Conservation (phyloP, 176 grass and related monocot species). For the Chrysopogon serrulatus region DNA sequence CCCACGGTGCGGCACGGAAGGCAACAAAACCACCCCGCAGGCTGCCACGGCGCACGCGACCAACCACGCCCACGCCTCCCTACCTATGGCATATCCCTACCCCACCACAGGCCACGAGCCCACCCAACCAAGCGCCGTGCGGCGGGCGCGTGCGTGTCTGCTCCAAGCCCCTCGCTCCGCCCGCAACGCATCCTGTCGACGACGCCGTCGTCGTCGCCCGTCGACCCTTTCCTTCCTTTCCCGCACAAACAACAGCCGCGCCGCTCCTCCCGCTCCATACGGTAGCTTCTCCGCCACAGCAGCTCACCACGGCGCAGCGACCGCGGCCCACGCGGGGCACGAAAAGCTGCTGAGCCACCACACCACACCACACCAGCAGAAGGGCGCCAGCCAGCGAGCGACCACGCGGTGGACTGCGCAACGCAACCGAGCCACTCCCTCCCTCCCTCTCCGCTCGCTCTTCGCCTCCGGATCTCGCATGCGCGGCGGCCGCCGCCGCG, state of each 20-base stretch:
- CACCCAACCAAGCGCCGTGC: too few species aligned
- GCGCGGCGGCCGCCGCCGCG: constrained; percentile 20
- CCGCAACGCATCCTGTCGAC: constrained; percentile 4
- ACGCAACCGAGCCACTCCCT: neutral
- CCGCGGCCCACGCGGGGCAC: neutral
- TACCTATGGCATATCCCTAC: too few species aligned
- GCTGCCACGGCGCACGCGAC: neutral
- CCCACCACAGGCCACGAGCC: neutral
- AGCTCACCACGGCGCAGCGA: neutral
- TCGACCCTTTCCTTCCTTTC: neutral
- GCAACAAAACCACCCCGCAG: neutral
- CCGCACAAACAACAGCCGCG: neutral
- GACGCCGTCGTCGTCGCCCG: constrained; percentile 5
- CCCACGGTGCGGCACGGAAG: neutral
- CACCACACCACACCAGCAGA: neutral
- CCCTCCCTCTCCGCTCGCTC: too few species aligned
- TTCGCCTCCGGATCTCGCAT: constrained; percentile 37
- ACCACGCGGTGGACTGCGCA: neutral
- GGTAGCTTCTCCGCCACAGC: constrained; percentile 11
- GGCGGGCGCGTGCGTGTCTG: neutral
- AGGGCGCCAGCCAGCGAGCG: neutral
- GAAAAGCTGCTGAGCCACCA: constrained; percentile 1
- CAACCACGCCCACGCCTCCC: neutral
- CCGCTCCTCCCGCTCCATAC: neutral
- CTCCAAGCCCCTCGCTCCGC: neutral